A percentile compares a stretch with the other conserved stretches of the same genome.
These are phyloP conservation scores for Candida schatavii DNA, from an alignment of 805 yeast genomes.

Conservation along the genomic window DNA sequence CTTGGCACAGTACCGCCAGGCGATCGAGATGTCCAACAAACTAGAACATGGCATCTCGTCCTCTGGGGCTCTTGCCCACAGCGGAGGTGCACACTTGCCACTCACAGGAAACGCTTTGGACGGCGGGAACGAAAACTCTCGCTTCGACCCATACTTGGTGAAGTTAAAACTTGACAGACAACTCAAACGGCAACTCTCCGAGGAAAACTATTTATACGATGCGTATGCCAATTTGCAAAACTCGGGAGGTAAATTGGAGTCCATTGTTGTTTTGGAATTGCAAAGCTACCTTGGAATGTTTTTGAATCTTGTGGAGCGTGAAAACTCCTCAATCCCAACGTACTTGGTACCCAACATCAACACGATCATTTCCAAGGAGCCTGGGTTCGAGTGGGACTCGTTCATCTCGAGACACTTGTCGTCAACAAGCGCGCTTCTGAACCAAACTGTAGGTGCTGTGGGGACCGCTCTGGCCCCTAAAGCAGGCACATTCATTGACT, in stretches of 20 bases:
- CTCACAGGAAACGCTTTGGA: conserved; percentile 25
- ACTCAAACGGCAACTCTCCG: conserved; percentile 71
- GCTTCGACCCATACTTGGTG: conserved; percentile 79
- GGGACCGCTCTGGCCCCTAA: conserved; percentile 23
- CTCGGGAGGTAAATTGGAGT: conserved; percentile 82
- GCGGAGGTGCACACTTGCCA: no score
- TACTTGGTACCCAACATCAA: conserved; percentile 59
- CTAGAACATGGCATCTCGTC: conserved; percentile 21
- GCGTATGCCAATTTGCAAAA: conserved; percentile 84
- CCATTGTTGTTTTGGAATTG: conserved; percentile 80
- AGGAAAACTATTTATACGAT: conserved; percentile 84
- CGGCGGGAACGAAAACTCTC: conserved; percentile 33
- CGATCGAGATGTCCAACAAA: conserved; percentile 62
- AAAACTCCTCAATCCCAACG: conserved; percentile 69
- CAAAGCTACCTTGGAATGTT: conserved; percentile 77
- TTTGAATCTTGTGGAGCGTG: conserved; percentile 68
- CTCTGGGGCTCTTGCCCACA: conserved; percentile 10
- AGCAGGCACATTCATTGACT: conserved; percentile 40
- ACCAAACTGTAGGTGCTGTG: conserved; percentile 20
- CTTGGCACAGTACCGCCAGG: conserved; percentile 50
- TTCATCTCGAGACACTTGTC: conserved; percentile 68
- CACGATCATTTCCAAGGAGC: conserved; percentile 66
- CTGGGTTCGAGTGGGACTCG: conserved; percentile 85
- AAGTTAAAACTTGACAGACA: conserved; percentile 72
- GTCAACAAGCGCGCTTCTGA: conserved; percentile 16